Evolutionary conservation across 2,329 filamentous ascomycete species (phyloP).

Genomic region (Penicillium sp.): DNA sequence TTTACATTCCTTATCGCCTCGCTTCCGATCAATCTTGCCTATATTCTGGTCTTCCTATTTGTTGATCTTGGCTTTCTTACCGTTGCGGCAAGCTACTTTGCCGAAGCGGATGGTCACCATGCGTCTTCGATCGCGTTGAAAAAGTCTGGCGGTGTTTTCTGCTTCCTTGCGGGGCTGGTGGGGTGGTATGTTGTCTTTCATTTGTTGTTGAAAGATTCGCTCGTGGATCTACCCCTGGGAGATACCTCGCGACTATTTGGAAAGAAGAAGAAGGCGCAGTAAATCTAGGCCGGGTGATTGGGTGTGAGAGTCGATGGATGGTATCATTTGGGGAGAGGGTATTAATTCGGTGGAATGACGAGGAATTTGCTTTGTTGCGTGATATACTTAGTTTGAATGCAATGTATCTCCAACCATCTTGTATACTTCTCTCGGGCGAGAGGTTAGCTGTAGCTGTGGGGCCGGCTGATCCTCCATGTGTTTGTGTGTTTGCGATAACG

Average conservation of each 20-base stretch:
- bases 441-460: conserved; percentile 2
- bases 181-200: conserved; percentile 53
- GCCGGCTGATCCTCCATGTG: conserved; percentile 6
- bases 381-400: neutral
- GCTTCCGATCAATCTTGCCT: conserved; percentile 51
- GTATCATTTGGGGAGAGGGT: neutral
- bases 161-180: conserved; percentile 51
- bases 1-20: conserved; percentile 53
- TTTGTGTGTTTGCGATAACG: conserved; percentile 26
- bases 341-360: neutral
- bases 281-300: conserved; percentile 1
- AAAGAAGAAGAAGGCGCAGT: conserved; percentile 27
- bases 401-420: neutral
- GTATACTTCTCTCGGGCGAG: conserved; percentile 2
- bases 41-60: conserved; percentile 54
- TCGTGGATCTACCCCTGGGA: conserved; percentile 48
- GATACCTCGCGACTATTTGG: conserved; percentile 48
- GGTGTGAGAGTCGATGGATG: neutral
- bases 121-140: conserved; percentile 43
- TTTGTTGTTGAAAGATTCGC: conserved; percentile 46
- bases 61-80: conserved; percentile 52
- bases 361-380: neutral
- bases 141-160: conserved; percentile 52
- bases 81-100: conserved; percentile 52
- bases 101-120: conserved; percentile 48